A percentile compares a stretch with the other conserved stretches of the same genome.
Conservation (phyloP, 1,284 basidiomycete species). For the Tilletia caries region DNA sequence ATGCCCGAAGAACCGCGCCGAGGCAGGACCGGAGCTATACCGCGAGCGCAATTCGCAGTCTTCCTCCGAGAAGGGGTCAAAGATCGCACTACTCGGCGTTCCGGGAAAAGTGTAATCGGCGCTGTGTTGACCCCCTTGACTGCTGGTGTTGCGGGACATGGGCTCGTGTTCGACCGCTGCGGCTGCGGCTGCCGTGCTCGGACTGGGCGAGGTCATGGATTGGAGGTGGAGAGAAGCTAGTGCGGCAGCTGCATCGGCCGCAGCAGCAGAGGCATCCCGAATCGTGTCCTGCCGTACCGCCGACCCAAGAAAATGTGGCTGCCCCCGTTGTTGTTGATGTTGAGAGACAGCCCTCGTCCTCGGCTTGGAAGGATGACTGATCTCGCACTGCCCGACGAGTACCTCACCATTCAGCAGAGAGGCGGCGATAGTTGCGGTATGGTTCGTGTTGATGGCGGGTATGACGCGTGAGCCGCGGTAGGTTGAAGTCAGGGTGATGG, state of each 20-base stretch:
- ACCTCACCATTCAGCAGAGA: constrained; percentile 74
- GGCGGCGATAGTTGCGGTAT: constrained; percentile 95
- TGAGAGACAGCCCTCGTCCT: not conserved
- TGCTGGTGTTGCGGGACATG: too few relatives aligned
- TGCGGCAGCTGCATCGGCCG: not conserved
- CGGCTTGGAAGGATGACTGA: constrained; percentile 71
- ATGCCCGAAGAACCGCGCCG: not conserved
- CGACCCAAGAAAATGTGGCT: not conserved
- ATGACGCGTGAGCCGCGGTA: constrained; percentile 60
- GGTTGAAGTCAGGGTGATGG: constrained; percentile 67
- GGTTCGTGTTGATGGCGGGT: constrained; percentile 89
- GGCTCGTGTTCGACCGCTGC: too few relatives aligned
- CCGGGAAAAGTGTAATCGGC: constrained; percentile 10
- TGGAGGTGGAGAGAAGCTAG: not conserved
- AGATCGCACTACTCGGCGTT: constrained; percentile 38
- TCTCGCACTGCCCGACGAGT: constrained; percentile 92
- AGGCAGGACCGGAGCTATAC: not conserved
- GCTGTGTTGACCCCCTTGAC: not conserved
- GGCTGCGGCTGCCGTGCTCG: too few relatives aligned
- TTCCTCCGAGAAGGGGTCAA: constrained; percentile 18
- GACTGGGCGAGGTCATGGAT: not conserved
- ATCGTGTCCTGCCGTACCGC: not conserved
- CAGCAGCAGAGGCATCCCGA: not conserved
- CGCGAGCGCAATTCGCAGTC: not conserved
- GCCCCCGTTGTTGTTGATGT: not conserved